phyloP scores from a whole-genome alignment of 148 eudicot genomes.

The Polygonum aviculare region DNA sequence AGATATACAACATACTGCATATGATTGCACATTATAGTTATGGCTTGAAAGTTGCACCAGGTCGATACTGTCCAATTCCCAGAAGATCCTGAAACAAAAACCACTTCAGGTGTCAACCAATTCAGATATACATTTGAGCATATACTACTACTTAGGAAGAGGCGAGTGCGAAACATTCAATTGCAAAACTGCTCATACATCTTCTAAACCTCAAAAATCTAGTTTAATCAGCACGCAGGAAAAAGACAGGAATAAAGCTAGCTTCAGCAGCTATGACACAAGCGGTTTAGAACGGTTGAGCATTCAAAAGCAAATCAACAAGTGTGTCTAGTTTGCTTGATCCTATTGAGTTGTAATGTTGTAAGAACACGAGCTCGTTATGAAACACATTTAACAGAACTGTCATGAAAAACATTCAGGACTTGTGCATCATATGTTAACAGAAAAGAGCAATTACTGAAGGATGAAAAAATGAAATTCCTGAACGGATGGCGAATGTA shows the following conservation, averaged over 20 bases:
- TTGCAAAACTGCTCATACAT: neutral
- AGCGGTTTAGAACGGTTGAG: neutral
- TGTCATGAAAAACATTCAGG: neutral
- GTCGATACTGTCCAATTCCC: constrained; percentile 12
- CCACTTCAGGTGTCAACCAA: neutral
- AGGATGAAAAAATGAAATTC: neutral
- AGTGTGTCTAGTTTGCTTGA: constrained; percentile 2
- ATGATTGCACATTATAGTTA: neutral
- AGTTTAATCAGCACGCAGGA: neutral
- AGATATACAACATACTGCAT: neutral
- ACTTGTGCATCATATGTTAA: neutral
- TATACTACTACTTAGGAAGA: neutral
- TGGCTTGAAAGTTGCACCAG: constrained; percentile 1
- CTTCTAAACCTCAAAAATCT: neutral
- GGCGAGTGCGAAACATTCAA: neutral
- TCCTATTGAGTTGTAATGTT: neutral
- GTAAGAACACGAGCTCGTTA: neutral
- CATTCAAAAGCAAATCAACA: neutral
- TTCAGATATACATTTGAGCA: neutral
- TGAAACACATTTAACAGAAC: neutral
- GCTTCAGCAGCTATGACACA: neutral
- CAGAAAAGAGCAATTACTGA: neutral
- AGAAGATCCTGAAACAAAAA: constrained; percentile 10
- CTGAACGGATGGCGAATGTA: neutral
- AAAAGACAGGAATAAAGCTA: neutral